Conservation (phyloP, 257 asterid genomes). For the Salvia rosmarinus region DNA sequence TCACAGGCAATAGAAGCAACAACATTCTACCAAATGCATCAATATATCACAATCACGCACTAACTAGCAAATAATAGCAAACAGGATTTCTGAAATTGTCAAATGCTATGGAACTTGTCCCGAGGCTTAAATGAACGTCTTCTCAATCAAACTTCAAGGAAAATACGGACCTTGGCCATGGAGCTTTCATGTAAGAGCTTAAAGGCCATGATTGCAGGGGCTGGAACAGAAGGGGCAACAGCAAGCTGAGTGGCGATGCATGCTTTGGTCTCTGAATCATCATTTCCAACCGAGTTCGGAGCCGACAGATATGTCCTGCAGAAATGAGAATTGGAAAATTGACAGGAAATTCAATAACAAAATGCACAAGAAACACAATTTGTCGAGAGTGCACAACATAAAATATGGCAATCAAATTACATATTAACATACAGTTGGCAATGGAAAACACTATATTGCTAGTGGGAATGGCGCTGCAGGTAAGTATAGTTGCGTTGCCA, state of each 20-base stretch:
- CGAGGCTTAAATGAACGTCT: background rate
- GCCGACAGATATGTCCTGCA: slow-evolving; percentile 58
- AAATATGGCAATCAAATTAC: background rate
- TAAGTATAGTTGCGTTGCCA: background rate
- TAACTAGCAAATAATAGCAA: background rate
- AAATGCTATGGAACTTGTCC: background rate
- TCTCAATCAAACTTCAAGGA: background rate
- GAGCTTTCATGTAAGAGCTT: slow-evolving; percentile 55
- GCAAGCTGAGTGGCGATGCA: slow-evolving; percentile 33
- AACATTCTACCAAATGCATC: slow-evolving; percentile 51
- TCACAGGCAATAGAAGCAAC: slow-evolving; percentile 88
- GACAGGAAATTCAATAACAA: background rate
- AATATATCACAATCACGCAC: slow-evolving; percentile 15
- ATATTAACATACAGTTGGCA: background rate
- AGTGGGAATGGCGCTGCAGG: background rate
- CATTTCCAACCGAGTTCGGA: slow-evolving; percentile 39
- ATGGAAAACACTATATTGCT: background rate
- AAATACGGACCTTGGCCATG: slow-evolving; percentile 50
- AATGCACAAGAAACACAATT: background rate
- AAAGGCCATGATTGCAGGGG: slow-evolving; percentile 61
- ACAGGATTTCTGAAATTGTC: background rate
- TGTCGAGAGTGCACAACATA: background rate
- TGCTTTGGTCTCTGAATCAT: slow-evolving; percentile 45
- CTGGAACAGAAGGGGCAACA: slow-evolving; percentile 41
- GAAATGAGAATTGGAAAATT: slow-evolving; percentile 20